Percentiles rank a stretch among this genome's conserved stretches.
Conservation (phyloP, 805 yeast genomes). For the Torulaspora indica region DNA sequence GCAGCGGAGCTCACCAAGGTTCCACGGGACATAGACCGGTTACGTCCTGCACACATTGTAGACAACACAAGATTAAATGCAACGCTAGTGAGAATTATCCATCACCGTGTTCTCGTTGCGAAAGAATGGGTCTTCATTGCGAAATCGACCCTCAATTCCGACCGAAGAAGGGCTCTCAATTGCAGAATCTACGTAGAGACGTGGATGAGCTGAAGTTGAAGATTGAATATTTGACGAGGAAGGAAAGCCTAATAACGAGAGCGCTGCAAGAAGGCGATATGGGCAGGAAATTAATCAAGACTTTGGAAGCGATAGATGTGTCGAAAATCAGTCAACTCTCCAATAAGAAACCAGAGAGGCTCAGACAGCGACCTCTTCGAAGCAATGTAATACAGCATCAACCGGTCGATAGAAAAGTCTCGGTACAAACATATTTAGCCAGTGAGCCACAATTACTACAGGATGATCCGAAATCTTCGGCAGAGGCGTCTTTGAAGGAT, state of each 20-base stretch:
- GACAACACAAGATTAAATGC: slow-evolving; percentile 91
- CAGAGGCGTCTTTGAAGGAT: slow-evolving; percentile 13
- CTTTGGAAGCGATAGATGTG: slow-evolving; percentile 15
- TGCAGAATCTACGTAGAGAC: slow-evolving; percentile 77
- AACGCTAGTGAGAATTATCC: slow-evolving; percentile 85
- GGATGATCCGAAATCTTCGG: slow-evolving; percentile 31
- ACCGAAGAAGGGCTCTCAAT: slow-evolving; percentile 88
- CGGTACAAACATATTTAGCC: slow-evolving; percentile 43
- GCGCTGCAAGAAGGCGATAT: slow-evolving; percentile 42
- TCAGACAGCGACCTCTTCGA: slow-evolving; percentile 12
- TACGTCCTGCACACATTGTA: slow-evolving; percentile 88
- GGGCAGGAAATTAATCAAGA: slow-evolving; percentile 19
- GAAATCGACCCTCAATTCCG: slow-evolving; percentile 88
- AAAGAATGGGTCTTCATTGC: slow-evolving; percentile 71
- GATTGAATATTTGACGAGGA: slow-evolving; percentile 60
- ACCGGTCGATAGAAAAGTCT: slow-evolving; percentile 14
- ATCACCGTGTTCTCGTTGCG: slow-evolving; percentile 76
- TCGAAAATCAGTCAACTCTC: slow-evolving; percentile 10
- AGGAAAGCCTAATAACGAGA: slow-evolving; percentile 63
- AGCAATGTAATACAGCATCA: slow-evolving; percentile 3
- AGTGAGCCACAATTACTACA: slow-evolving; percentile 42
- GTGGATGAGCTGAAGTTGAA: slow-evolving; percentile 74
- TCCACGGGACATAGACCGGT: slow-evolving; percentile 72
- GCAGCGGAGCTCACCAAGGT: slow-evolving; percentile 7
- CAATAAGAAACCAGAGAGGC: slow-evolving; percentile 7